Percentiles rank a stretch among this genome's conserved stretches.
Evolutionary conservation across 1,139 yeast genomes (phyloP).

Genomic region (Suhomyces yuchorum): DNA sequence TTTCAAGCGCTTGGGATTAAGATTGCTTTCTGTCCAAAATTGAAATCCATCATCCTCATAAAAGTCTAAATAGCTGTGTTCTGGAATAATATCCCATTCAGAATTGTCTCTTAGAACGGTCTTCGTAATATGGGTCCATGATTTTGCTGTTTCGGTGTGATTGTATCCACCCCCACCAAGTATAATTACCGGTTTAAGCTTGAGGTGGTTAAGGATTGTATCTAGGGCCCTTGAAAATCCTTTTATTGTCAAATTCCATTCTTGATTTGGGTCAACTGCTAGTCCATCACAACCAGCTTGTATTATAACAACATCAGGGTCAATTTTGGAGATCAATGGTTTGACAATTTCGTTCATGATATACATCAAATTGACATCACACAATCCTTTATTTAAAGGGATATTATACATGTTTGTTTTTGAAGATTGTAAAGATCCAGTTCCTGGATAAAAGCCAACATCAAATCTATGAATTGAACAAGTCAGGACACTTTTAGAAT

Average conservation of each 20-base stretch:
- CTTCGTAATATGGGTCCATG: constrained; percentile 62
- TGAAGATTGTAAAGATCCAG: constrained; percentile 47
- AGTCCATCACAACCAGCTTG: constrained; percentile 79
- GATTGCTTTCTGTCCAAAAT: constrained; percentile 48
- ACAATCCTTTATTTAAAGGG: constrained; percentile 59
- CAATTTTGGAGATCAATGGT: constrained; percentile 41
- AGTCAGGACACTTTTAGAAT: constrained; percentile 58
- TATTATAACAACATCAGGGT: constrained; percentile 58
- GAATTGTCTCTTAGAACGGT: constrained; percentile 22
- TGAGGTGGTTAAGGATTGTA: constrained; percentile 29
- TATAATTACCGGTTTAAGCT: constrained; percentile 41
- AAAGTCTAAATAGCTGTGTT: constrained; percentile 47
- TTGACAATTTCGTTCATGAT: constrained; percentile 45
- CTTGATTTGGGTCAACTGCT: constrained; percentile 52
- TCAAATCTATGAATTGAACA: constrained; percentile 67
- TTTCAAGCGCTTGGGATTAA: constrained; percentile 32
- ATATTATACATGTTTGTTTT: constrained; percentile 49
- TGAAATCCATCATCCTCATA: constrained; percentile 51
- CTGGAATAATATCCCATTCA: constrained; percentile 51
- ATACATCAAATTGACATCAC: constrained; percentile 43
- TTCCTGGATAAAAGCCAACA: constrained; percentile 73
- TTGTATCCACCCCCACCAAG: constrained; percentile 85
- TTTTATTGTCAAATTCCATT: constrained; percentile 67
- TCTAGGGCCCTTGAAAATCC: constrained; percentile 48
- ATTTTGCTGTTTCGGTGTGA: constrained; percentile 61